Evolutionary conservation across 306 rosid species (phyloP), one percentile per base, ranked within the genome.

Genomic region (Ceratonia siliqua): DNA sequence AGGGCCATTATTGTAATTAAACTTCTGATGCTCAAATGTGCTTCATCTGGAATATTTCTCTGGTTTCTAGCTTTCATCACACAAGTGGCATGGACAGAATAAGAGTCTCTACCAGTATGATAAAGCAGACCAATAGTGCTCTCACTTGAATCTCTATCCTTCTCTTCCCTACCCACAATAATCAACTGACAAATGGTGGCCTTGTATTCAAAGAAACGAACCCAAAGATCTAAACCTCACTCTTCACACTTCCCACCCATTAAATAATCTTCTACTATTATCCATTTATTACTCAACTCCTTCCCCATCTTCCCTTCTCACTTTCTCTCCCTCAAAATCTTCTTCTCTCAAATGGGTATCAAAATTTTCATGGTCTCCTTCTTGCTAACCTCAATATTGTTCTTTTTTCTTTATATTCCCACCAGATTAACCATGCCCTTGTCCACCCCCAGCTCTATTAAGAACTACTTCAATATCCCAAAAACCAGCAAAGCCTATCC

Each of bases 381-480:
- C 72, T 64, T 91, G 6, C 36, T 87, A 66, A 77, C 85, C 24
- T 82, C 96, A 68, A 74, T 82, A 20, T 24, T 91, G 14, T 74
- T 91, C 82, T 79, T 66, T 63, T 30, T 85, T 11, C 67, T 87
- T 8, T 89, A 80, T 76, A 79, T 93, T 33, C 93, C 92, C 27
- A 79, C 90, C 3, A 87, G 76, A 83, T 35, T 91, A 81, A 87
- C 89, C 74, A 68, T 62, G n/a, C 90, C 89, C 83, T 63, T 74
- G 59, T 66, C 88, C 62, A 74, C 25, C 65, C 67, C 85, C 20
- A 83, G 59, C 41, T 85, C 93, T 1, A 65, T 77, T 11, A 62
- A 36, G 33, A 82, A 57, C 72, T 67, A 73, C 84, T 13, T 83
- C 70, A 80, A 75, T 64, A 38, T 73, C 57, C 46, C 79, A 48